Percentiles rank a stretch among this genome's conserved stretches.
Evolutionary conservation across 768 basidiomycete species (phyloP).

Genomic region (Rhizopogon salebrosus): DNA sequence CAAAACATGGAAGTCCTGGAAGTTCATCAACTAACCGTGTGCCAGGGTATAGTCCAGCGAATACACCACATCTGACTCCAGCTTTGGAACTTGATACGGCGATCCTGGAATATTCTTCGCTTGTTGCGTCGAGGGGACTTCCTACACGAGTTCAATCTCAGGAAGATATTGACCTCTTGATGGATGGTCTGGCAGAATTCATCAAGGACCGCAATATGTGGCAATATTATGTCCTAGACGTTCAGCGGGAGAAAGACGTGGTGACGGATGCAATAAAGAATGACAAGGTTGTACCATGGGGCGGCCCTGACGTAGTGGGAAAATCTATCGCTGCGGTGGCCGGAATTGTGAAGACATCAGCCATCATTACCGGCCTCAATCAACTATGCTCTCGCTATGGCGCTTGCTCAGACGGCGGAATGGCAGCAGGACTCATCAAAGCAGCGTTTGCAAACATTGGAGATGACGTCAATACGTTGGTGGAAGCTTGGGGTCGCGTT

Average conservation of each 20-base stretch:
- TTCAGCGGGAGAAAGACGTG: constrained; percentile 52
- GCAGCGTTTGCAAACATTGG: constrained; percentile 53
- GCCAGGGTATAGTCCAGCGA: constrained; percentile 82
- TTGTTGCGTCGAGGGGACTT: constrained; percentile 59
- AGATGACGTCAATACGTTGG: constrained; percentile 46
- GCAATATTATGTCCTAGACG: constrained; percentile 92
- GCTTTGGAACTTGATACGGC: constrained; percentile 90
- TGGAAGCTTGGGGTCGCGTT: constrained; percentile 69
- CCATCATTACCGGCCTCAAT: constrained; percentile 54
- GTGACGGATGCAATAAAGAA: constrained; percentile 33
- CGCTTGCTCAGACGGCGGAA: constrained; percentile 52
- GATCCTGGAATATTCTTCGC: constrained; percentile 73
- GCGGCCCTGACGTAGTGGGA: constrained; percentile 50
- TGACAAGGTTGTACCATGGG: constrained; percentile 49
- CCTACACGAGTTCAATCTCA: constrained; percentile 64
- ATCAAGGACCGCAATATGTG: constrained; percentile 72
- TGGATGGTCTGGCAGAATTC: constrained; percentile 54
- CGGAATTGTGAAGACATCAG: constrained; percentile 47
- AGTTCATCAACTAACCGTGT: constrained; percentile 4
- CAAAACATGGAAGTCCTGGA: not conserved
- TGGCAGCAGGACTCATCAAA: constrained; percentile 72
- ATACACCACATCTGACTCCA: constrained; percentile 88
- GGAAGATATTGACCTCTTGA: constrained; percentile 63
- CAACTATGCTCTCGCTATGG: constrained; percentile 63
- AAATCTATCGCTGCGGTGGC: constrained; percentile 66